Percentiles rank a stretch among this genome's conserved stretches.
These are phyloP conservation scores for Pythium folliculosum DNA, from an alignment of 352 stramenopile genomes.

Conservation along the genomic window DNA sequence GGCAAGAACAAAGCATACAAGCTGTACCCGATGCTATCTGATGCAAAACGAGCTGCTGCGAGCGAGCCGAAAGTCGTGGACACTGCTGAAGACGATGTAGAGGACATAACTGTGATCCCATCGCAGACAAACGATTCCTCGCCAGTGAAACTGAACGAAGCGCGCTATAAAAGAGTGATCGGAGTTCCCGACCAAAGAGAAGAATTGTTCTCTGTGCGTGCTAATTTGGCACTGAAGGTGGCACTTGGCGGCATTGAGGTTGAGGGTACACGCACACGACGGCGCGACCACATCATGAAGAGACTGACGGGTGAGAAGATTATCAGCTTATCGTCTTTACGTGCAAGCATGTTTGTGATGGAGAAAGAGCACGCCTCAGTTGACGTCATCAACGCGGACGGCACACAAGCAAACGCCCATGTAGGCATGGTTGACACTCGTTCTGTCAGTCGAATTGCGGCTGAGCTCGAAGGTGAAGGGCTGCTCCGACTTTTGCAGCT, in stretches of 20 bases:
- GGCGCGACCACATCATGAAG: slow-evolving; percentile 62
- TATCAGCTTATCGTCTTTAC: slow-evolving; percentile 75
- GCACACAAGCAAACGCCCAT: slow-evolving; percentile 12
- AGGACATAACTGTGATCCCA: slow-evolving; percentile 27
- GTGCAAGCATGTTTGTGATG: slow-evolving; percentile 79
- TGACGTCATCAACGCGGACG: slow-evolving; percentile 14
- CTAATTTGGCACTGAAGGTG: slow-evolving; percentile 60
- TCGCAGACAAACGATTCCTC: neutral
- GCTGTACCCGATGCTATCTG: slow-evolving; percentile 44
- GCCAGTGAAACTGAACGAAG: slow-evolving; percentile 2
- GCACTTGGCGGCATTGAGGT: slow-evolving; percentile 58
- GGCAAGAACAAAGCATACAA: slow-evolving; percentile 85
- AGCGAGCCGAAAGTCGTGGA: neutral
- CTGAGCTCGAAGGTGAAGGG: slow-evolving; percentile 56
- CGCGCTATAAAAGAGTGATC: slow-evolving; percentile 24
- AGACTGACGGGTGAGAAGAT: slow-evolving; percentile 69
- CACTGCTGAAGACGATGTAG: slow-evolving; percentile 10
- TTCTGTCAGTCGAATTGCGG: slow-evolving; percentile 70
- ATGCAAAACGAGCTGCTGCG: slow-evolving; percentile 12
- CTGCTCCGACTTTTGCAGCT: slow-evolving; percentile 60
- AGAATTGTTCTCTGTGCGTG: slow-evolving; percentile 44
- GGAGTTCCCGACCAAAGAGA: slow-evolving; percentile 20
- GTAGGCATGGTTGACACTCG: slow-evolving; percentile 71
- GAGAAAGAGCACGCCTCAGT: slow-evolving; percentile 39
- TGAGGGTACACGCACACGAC: slow-evolving; percentile 57